A percentile compares a stretch with the other conserved stretches of the same genome.
These are phyloP conservation scores for Basidiobolus meristosporus DNA, from an alignment of 371 early-diverging fungal genomes.

Conservation along the genomic window DNA sequence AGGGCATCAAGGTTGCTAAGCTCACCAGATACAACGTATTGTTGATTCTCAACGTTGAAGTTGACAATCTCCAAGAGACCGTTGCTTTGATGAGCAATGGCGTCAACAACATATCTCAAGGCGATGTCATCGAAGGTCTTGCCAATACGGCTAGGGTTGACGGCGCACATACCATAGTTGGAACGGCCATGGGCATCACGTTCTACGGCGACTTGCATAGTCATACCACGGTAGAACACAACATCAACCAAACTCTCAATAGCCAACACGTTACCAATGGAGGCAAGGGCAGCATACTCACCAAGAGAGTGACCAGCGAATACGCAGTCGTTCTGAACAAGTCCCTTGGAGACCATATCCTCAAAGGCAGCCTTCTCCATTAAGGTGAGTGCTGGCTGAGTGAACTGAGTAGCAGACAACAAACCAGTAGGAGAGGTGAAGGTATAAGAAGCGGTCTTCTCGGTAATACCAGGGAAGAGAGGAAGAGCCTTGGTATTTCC, in stretches of 20 bases:
- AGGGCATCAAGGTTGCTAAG: slow-evolving; percentile 60
- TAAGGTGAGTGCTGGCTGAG: slow-evolving; percentile 81
- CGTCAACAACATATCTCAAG: slow-evolving; percentile 60
- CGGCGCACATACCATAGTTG: slow-evolving; percentile 89
- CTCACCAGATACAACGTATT: slow-evolving; percentile 90
- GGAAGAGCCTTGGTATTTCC: slow-evolving; percentile 54
- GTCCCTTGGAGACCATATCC: slow-evolving; percentile 77
- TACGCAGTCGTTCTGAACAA: slow-evolving; percentile 63
- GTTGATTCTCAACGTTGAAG: slow-evolving; percentile 91
- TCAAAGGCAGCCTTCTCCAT: slow-evolving; percentile 87
- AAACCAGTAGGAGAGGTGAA: slow-evolving; percentile 83
- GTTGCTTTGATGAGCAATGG: slow-evolving; percentile 55
- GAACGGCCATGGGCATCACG: slow-evolving; percentile 69
- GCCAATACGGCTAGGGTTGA: slow-evolving; percentile 80
- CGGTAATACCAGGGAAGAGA: slow-evolving; percentile 79
- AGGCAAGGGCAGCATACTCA: slow-evolving; percentile 84
- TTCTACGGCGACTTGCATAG: slow-evolving; percentile 86
- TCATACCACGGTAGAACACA: slow-evolving; percentile 92
- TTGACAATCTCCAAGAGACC: slow-evolving; percentile 89
- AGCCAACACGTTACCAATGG: slow-evolving; percentile 77
- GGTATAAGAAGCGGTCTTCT: slow-evolving; percentile 64
- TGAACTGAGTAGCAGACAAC: slow-evolving; percentile 88
- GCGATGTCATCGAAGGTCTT: slow-evolving; percentile 70
- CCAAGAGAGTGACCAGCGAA: slow-evolving; percentile 95
- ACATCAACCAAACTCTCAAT: slow-evolving; percentile 80